phyloP scores from a whole-genome alignment of 768 basidiomycete genomes.

The Tricholoma matsutake region DNA sequence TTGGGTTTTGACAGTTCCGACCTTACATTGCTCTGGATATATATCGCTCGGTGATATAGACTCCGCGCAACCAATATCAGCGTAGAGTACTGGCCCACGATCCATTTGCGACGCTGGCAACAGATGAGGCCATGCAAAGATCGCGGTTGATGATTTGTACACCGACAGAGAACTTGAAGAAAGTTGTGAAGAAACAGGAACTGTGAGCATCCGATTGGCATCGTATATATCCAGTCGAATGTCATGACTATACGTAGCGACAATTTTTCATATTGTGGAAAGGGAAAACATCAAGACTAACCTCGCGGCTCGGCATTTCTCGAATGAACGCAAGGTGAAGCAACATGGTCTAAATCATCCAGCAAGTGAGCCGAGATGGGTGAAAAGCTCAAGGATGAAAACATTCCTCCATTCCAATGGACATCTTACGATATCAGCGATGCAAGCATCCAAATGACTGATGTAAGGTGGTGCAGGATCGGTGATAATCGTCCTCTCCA shows the following conservation, averaged over 20 bases:
- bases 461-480: neutral
- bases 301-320: neutral
- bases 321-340: neutral
- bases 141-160: slow-evolving; percentile 42
- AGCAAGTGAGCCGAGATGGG: neutral
- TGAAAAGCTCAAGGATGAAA: neutral
- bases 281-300: neutral
- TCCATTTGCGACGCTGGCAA: slow-evolving; percentile 42
- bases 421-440: neutral
- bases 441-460: neutral
- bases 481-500: neutral
- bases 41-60: neutral
- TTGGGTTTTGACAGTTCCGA: neutral
- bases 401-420: neutral
- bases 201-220: neutral
- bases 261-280: neutral
- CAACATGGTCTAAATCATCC: neutral
- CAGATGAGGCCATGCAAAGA: slow-evolving; percentile 47
- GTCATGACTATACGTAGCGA: neutral
- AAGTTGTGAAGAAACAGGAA: neutral
- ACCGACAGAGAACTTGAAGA: slow-evolving; percentile 27
- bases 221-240: neutral
- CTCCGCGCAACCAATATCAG: slow-evolving; percentile 10
- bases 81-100: slow-evolving; percentile 37
- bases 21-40: neutral